Conservation (phyloP, 352 stramenopile species). For the Phytophthora sojae region DNA sequence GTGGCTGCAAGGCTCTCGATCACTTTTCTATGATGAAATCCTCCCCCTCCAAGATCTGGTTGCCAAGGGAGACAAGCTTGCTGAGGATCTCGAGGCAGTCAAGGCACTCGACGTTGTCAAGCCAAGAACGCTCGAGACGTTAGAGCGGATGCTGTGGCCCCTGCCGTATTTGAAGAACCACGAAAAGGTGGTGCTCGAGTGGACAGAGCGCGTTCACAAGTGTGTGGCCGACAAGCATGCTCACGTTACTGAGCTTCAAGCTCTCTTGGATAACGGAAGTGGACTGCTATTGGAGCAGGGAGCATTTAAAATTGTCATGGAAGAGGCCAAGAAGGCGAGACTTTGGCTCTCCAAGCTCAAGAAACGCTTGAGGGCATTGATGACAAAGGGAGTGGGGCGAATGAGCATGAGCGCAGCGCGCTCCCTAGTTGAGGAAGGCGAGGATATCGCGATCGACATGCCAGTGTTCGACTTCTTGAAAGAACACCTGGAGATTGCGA, state of each 20-base stretch:
- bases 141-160: slow-evolving; percentile 75
- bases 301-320: slow-evolving; percentile 78
- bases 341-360: slow-evolving; percentile 87
- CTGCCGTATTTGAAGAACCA: slow-evolving; percentile 73
- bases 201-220: slow-evolving; percentile 61
- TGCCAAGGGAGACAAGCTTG: slow-evolving; percentile 50
- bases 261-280: slow-evolving; percentile 64
- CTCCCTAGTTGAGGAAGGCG: slow-evolving; percentile 81
- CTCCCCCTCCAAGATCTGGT: slow-evolving; percentile 74
- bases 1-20: slow-evolving; percentile 81
- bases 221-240: slow-evolving; percentile 74
- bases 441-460: slow-evolving; percentile 79
- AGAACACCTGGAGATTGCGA: slow-evolving; percentile 79
- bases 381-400: slow-evolving; percentile 71
- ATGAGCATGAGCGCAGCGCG: slow-evolving; percentile 69
- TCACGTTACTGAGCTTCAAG: slow-evolving; percentile 59
- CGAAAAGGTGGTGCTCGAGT: slow-evolving; percentile 71
- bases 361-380: slow-evolving; percentile 79
- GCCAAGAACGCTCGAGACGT: slow-evolving; percentile 41
- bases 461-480: slow-evolving; percentile 83
- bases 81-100: slow-evolving; percentile 39
- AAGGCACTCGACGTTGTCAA: slow-evolving; percentile 32
- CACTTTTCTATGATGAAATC: slow-evolving; percentile 83
- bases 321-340: slow-evolving; percentile 84
- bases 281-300: slow-evolving; percentile 75